These are phyloP conservation scores for Yamadazyma blattariae DNA, from an alignment of 1,139 yeast species.

Conservation along the genomic window DNA sequence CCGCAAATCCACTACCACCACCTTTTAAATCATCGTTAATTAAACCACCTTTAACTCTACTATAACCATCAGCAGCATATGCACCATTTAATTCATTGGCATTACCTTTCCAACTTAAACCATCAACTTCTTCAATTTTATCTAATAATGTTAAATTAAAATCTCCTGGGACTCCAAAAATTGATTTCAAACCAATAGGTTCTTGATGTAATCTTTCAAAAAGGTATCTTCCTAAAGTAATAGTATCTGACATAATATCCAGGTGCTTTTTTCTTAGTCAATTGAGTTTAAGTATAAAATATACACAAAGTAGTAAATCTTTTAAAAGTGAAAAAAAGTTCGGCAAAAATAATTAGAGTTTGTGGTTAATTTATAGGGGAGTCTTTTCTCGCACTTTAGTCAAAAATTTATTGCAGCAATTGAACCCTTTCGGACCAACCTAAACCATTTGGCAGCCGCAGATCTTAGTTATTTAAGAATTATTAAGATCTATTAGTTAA, in stretches of 20 bases:
- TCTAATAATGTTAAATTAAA: constrained; percentile 70
- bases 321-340: too few relatives aligned
- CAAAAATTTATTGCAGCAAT: too few relatives aligned
- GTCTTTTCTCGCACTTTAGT: too few relatives aligned
- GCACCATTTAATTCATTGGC: constrained; percentile 74
- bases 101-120: constrained; percentile 66
- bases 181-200: constrained; percentile 54
- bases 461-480: too few relatives aligned
- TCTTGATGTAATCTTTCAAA: constrained; percentile 59
- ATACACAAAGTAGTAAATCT: too few relatives aligned
- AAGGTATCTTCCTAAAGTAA: constrained; percentile 58
- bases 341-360: too few relatives aligned
- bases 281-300: neutral
- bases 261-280: too few relatives aligned
- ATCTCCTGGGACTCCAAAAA: constrained; percentile 81
- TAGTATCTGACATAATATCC: constrained; percentile 16
- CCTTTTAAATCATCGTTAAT: constrained; percentile 7
- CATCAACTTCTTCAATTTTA: constrained; percentile 58
- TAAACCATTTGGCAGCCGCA: too few relatives aligned
- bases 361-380: too few relatives aligned
- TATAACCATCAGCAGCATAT: constrained; percentile 71
- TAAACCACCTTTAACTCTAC: constrained; percentile 47
- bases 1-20: constrained; percentile 41
- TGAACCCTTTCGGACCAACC: too few relatives aligned
- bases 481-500: too few relatives aligned